phyloP scores from a whole-genome alignment of 306 rosid genomes.

The Corylus americana region DNA sequence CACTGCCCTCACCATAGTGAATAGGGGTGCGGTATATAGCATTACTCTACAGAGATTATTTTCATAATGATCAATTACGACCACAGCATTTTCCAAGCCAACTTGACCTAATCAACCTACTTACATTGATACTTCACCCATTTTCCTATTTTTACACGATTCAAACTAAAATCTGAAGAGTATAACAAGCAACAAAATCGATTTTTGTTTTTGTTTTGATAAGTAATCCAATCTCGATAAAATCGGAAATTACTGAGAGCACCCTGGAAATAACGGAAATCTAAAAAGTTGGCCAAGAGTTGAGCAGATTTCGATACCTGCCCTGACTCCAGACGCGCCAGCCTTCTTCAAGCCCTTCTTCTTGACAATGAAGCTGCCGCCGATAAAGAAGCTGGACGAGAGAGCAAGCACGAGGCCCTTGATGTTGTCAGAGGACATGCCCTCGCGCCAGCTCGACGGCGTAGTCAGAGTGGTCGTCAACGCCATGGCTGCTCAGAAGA shows the following conservation, averaged over 20 bases:
- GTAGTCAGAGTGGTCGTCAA: conserved; percentile 23
- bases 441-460: conserved; percentile 68
- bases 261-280: neutral
- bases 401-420: conserved; percentile 79
- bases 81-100: too few relatives aligned
- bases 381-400: conserved; percentile 84
- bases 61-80: neutral
- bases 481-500: conserved; percentile 29
- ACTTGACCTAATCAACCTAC: neutral
- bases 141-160: neutral
- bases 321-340: conserved; percentile 85
- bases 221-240: neutral
- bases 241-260: conserved; percentile 1
- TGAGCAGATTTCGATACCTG: conserved; percentile 44
- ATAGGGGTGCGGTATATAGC: too few relatives aligned
- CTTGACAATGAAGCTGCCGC: conserved; percentile 87
- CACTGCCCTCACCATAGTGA: too few relatives aligned
- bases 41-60: neutral
- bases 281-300: neutral
- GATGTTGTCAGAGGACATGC: conserved; percentile 79
- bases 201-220: too few relatives aligned
- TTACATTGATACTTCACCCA: neutral
- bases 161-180: neutral
- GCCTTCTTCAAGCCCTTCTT: conserved; percentile 92
- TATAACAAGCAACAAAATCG: neutral